These are phyloP conservation scores for Pyropia haitanensis DNA, from an alignment of 23 red algal genomes.

Conservation along the genomic window DNA sequence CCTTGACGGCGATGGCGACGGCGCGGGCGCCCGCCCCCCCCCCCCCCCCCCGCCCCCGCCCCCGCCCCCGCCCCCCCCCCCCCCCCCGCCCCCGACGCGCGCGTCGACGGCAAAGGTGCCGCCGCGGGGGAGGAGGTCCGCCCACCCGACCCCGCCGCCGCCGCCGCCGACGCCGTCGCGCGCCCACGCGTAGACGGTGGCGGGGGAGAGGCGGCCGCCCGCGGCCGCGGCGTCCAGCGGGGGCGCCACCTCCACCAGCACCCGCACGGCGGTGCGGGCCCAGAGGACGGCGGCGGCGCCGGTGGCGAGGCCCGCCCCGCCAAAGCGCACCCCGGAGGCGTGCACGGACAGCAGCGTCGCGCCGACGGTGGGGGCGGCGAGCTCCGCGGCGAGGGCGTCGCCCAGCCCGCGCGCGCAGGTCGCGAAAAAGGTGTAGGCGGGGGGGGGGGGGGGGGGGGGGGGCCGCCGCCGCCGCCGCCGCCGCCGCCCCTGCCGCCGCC, in stretches of 20 bases:
- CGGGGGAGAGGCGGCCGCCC: neutral
- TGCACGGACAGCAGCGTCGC: neutral
- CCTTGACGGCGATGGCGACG: slow-evolving; percentile 3
- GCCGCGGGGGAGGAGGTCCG: neutral
- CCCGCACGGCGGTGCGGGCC: slow-evolving; percentile 29
- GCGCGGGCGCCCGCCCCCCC: too few species aligned
- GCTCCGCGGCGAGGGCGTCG: slow-evolving; percentile 16
- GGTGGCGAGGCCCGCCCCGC: neutral
- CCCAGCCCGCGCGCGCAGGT: slow-evolving; percentile 47
- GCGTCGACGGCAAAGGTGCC: slow-evolving; percentile 24
- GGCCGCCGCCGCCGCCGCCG: too few species aligned
- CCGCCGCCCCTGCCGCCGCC: too few species aligned
- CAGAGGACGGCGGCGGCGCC: slow-evolving; percentile 25
- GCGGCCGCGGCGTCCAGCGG: neutral
- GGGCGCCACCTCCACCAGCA: slow-evolving; percentile 11
- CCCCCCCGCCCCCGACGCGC: neutral
- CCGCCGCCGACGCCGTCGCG: too few species aligned
- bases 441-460: too few species aligned
- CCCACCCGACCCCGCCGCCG: neutral
- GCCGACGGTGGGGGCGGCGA: neutral
- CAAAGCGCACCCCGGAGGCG: slow-evolving; percentile 28
- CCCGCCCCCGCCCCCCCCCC: neutral
- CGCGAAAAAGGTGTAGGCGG: slow-evolving; percentile 9
- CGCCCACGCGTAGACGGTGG: slow-evolving; percentile 17
- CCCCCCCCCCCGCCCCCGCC: too few species aligned